Evolutionary conservation across 2,329 filamentous ascomycete species (phyloP).

Genomic region (Colletotrichum tabaci): DNA sequence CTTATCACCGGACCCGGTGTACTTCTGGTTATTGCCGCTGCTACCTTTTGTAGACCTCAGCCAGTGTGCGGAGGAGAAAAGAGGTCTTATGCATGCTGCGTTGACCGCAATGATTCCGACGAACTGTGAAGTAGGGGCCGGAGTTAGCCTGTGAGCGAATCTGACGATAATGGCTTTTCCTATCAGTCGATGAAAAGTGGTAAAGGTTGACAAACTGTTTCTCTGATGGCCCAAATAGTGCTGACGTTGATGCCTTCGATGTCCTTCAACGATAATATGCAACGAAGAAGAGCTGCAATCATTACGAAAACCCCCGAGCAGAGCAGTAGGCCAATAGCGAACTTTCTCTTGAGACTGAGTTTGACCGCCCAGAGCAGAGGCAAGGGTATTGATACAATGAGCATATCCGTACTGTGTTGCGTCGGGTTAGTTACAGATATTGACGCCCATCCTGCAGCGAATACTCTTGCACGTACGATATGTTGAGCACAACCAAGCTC

Average conservation of each 20-base stretch:
- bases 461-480: conserved; percentile 47
- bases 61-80: conserved; percentile 54
- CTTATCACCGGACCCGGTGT: conserved; percentile 46
- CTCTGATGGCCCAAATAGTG: conserved; percentile 60
- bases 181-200: background rate
- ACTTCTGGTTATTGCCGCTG: conserved; percentile 45
- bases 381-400: conserved; percentile 57
- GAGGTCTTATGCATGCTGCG: conserved; percentile 57
- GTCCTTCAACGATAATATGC: conserved; percentile 54
- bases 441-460: too few relatives aligned
- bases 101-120: conserved; percentile 61
- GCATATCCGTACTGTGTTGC: conserved; percentile 54
- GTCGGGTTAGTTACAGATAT: background rate
- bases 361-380: conserved; percentile 58
- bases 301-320: conserved; percentile 62
- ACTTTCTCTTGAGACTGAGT: conserved; percentile 54
- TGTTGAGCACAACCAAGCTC: conserved; percentile 54
- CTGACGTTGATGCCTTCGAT: conserved; percentile 55
- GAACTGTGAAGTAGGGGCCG: conserved; percentile 49
- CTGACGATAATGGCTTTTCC: too few relatives aligned
- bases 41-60: conserved; percentile 52
- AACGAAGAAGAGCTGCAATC: conserved; percentile 58
- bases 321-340: conserved; percentile 56
- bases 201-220: conserved; percentile 50
- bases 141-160: background rate